Evolutionary conservation across 2,329 filamentous ascomycete species (phyloP), one percentile per base, ranked within the genome.

Genomic region (Fusarium scirpi): DNA sequence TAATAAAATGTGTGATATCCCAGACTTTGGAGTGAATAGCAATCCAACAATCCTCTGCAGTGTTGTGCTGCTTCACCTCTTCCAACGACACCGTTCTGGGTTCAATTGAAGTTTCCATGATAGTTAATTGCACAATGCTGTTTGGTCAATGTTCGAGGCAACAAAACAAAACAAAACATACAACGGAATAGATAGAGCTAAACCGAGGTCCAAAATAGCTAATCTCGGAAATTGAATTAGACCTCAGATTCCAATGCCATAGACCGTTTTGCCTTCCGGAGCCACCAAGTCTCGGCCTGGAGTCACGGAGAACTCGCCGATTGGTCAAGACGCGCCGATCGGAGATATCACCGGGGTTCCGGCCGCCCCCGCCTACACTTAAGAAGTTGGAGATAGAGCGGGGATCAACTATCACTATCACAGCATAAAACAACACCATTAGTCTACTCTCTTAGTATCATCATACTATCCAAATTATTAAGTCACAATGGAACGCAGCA

Each of bases 11-110:
- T 5, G 90, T 91, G 49, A 93, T 81, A 76, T 93, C 89, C 84
- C 90, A 93, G 29, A 92, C 89, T 72, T 87, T 85, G 47, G 86
- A 86, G 76, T 92, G 86, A 24, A 93, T 85, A 20, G 91, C 89
- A 62, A 92, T 86, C 91, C 91, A 93, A 73, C 87, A 85, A 70
- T 89, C 76, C 78, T 55, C 82, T 73, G 34, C 80, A 72, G 15
- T 81, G 58, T 82, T 85, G 73, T 90, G 87, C 56, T 78, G 78
- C 15, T 78, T 81, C 40, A 89, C 77, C 51, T 86, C 82, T 18
- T 61, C 66, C 10, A 78, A 43, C 2, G 73, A 72, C 8, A 71
- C 30, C 20, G 15, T 52, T 20, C 54, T 65, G 8, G 67, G 46
- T 22, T 40, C 38, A 8, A 54, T 27, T 51, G 57, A 20, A 5